A percentile compares a stretch with the other conserved stretches of the same genome.
Conservation (phyloP, 164 flowering plant genomes). For the Berberis thunbergii region DNA sequence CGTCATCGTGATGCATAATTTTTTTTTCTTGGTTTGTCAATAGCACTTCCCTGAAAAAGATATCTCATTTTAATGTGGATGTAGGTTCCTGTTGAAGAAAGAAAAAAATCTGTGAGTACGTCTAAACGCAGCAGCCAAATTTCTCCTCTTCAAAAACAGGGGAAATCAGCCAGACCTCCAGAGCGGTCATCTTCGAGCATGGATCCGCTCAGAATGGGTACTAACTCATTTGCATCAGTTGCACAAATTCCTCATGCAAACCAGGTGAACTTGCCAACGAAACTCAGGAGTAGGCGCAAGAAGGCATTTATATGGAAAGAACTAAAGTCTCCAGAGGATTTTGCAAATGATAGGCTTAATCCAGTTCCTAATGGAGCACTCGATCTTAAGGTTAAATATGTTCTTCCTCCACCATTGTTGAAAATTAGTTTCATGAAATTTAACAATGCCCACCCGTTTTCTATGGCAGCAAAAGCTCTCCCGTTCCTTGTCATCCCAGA, state of each 20-base stretch:
- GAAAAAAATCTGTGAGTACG: constrained; percentile 27
- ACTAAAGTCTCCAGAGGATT: constrained; percentile 25
- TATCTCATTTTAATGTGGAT: constrained; percentile 1
- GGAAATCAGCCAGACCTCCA: constrained; percentile 25
- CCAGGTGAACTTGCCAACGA: constrained; percentile 40
- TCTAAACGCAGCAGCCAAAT: constrained; percentile 29
- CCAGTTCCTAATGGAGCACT: constrained; percentile 25
- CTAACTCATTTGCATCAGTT: constrained; percentile 30
- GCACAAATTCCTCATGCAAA: constrained; percentile 26
- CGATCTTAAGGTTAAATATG: constrained; percentile 35
- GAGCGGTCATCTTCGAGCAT: constrained; percentile 37
- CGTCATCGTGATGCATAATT: too few relatives aligned
- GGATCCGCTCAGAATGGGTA: constrained; percentile 34
- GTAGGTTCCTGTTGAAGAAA: constrained; percentile 35
- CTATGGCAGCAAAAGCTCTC: constrained; percentile 54
- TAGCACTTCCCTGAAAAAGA: not conserved
- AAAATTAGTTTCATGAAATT: not conserved
- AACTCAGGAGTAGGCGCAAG: constrained; percentile 65
- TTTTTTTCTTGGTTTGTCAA: too few relatives aligned
- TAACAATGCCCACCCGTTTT: not conserved
- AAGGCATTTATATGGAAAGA: constrained; percentile 26
- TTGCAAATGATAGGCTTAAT: constrained; percentile 20
- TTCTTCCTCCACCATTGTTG: not conserved
- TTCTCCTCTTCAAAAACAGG: constrained; percentile 29
- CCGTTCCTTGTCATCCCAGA: constrained; percentile 46